Base-by-base conservation (phyloP, 306 rosid genomes). In the Quercus ilex region DNA sequence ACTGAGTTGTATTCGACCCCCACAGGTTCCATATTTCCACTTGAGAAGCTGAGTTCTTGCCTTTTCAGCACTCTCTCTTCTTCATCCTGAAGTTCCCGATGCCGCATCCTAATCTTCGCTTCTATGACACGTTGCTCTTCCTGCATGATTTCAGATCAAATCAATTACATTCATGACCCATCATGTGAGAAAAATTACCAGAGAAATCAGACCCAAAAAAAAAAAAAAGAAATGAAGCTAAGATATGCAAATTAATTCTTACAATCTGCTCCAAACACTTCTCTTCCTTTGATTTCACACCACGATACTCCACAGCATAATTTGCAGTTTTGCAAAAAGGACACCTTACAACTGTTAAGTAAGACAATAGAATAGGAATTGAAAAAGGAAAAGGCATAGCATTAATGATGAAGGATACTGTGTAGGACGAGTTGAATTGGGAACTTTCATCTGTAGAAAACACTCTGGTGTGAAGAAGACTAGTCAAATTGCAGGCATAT, bases 391-490 rank as follows among this genome's bases (percentile, higher is more conserved):
- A 73, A 81, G 69, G 10, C 56, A 78, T 74, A 72, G 57, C 51
- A 69, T 55, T 33, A 67, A 75, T 53, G 46, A 68, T 60, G 60
- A 76, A 89, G 97, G 99, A 96, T 96, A 96, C 99, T 93, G 99
- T 23, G 98, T 93, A 30, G 99, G 99, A 60, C 97, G 98, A 67
- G 97, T 87, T 75, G 99, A 93, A 86, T 96, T 96, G 62, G 99
- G 99, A 81, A 96, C 99, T 90, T 91, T 96, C 99, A 96, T 96
- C 94, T 96, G 98, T 87, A 96, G 85, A 88, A 96, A 96, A 79
- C 99, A 96, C 86, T 96, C 99, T 96, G 93, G 77, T 58, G 30
- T 76, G 81, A 75, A 69, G 83, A 84, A 87, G 62, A 67, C 28
- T 55, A 78, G 77, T 88, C 83, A 89, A 83, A 49, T 72, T 43